Conservation (phyloP, 1,139 yeast genomes). For the Blastobotrys arbuscula region DNA sequence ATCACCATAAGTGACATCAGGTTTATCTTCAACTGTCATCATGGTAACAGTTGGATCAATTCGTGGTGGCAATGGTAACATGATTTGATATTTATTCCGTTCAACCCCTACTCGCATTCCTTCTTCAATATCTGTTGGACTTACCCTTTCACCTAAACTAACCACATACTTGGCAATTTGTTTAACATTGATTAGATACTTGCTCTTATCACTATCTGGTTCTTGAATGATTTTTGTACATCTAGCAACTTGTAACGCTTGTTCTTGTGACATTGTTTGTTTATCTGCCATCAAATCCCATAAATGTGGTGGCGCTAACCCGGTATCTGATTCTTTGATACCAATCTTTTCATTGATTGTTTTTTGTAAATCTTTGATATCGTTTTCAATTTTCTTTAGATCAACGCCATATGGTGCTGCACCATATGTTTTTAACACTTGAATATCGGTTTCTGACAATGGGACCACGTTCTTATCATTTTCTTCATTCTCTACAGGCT, state of each 20-base stretch:
- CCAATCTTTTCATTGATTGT: conserved; percentile 93
- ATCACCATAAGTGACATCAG: conserved; percentile 77
- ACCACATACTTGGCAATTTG: conserved; percentile 98
- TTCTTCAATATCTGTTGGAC: conserved; percentile 98
- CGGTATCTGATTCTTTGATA: conserved; percentile 91
- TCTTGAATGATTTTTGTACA: conserved; percentile 92
- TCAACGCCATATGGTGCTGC: conserved; percentile 91
- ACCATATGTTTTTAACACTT: conserved; percentile 88
- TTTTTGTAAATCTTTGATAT: conserved; percentile 72
- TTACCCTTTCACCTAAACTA: conserved; percentile 90
- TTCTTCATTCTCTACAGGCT: conserved; percentile 75
- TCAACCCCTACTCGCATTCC: conserved; percentile 99
- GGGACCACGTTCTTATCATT: conserved; percentile 78
- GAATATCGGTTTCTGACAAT: conserved; percentile 92
- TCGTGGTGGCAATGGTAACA: conserved; percentile 93
- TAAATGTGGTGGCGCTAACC: conserved; percentile 87
- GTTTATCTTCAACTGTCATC: conserved; percentile 99
- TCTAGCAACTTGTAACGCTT: conserved; percentile 95
- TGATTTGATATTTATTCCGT: conserved; percentile 93
- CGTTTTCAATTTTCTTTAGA: conserved; percentile 77
- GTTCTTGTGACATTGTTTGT: conserved; percentile 88
- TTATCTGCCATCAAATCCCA: conserved; percentile 99
- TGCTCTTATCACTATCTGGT: conserved; percentile 64
- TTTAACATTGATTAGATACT: conserved; percentile 92
- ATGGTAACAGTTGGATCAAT: conserved; percentile 98